Evolutionary conservation across 768 basidiomycete species (phyloP).

Genomic region (Ramaria sp.): DNA sequence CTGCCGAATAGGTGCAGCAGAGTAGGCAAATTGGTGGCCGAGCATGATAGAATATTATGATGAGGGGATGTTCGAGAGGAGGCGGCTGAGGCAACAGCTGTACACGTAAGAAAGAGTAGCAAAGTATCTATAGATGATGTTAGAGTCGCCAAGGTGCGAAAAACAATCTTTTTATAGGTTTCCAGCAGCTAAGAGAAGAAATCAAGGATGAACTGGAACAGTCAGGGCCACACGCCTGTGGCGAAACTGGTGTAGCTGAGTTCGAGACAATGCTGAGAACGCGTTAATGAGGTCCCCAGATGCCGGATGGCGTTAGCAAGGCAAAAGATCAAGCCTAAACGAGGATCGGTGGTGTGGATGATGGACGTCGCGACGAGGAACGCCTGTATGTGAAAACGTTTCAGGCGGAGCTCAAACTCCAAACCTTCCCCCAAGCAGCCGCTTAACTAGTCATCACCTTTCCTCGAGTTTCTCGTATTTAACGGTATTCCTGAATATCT

Average conservation of each 20-base stretch:
- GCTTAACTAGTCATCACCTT: too few species aligned
- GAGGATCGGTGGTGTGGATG: neutral
- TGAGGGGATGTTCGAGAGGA: neutral
- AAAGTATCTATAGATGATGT: neutral
- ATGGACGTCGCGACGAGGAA: conserved; percentile 10
- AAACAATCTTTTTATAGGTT: conserved; percentile 1
- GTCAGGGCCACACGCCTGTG: too few species aligned
- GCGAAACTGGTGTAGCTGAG: neutral
- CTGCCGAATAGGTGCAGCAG: conserved; percentile 88
- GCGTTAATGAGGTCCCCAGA: neutral
- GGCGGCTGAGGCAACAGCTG: neutral
- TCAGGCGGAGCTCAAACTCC: conserved; percentile 1
- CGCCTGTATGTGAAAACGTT: conserved; percentile 1
- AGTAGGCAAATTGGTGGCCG: conserved; percentile 85
- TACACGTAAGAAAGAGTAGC: neutral
- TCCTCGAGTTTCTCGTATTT: too few species aligned
- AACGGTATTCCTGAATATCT: too few species aligned
- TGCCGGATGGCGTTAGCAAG: neutral
- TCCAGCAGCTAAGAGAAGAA: neutral
- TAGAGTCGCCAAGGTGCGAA: neutral
- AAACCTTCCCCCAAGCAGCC: neutral
- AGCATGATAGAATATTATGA: conserved; percentile 39
- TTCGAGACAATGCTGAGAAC: neutral
- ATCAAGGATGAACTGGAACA: neutral
- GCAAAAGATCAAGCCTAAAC: neutral